Evolutionary conservation across 768 basidiomycete genomes (phyloP).

Genomic region (Rhodotorula diobovata): DNA sequence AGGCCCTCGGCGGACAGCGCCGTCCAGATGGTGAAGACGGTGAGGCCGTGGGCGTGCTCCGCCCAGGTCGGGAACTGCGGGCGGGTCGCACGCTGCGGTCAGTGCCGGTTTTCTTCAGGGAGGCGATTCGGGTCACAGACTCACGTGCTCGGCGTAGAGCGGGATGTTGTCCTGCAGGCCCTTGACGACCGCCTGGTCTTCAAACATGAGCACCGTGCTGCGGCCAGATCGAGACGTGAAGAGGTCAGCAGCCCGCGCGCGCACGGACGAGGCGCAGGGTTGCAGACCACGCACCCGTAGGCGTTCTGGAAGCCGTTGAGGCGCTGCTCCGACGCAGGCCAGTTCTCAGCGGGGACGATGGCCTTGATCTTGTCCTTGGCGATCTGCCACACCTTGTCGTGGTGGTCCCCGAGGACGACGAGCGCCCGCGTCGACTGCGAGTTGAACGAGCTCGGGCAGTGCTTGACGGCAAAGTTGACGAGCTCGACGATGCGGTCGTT

Average conservation of each 20-base stretch:
- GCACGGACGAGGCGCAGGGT: not conserved
- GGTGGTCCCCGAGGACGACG: constrained; percentile 44
- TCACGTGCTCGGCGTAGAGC: constrained; percentile 25
- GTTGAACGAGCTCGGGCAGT: constrained; percentile 46
- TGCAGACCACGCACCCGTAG: constrained; percentile 42
- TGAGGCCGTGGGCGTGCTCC: constrained; percentile 46
- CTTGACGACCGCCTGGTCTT: constrained; percentile 43
- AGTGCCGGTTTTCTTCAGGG: not conserved
- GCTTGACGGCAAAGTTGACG: constrained; percentile 1
- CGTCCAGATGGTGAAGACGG: constrained; percentile 48
- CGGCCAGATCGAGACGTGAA: too few species aligned
- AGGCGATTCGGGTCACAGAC: not conserved
- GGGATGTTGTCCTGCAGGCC: constrained; percentile 37
- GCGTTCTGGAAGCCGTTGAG: constrained; percentile 44
- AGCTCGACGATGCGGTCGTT: constrained; percentile 32
- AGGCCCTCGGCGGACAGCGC: constrained; percentile 46
- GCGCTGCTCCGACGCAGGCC: constrained; percentile 31
- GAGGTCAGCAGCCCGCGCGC: not conserved
- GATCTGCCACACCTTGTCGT: constrained; percentile 45
- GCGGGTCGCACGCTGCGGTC: too few species aligned
- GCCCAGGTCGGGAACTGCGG: constrained; percentile 28
- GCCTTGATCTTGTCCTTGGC: constrained; percentile 35
- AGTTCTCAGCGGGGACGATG: constrained; percentile 30
- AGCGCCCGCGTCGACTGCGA: constrained; percentile 47
- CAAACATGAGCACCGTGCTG: constrained; percentile 48